Conservation (phyloP, 2,329 filamentous ascomycete species). For the Apiospora rasikravindrae region DNA sequence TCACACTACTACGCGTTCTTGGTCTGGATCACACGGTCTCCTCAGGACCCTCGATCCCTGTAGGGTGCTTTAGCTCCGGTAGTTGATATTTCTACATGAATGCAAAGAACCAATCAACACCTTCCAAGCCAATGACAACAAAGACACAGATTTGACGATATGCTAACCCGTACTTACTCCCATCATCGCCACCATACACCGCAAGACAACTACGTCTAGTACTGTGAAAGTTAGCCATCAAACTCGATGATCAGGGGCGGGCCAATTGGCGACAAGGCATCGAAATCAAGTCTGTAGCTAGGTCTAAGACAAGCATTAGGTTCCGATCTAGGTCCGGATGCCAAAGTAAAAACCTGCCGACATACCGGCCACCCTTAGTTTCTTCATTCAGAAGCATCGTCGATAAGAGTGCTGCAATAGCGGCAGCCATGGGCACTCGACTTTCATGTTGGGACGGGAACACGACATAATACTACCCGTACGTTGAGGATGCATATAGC, state of each 20-base stretch:
- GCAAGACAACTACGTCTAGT: neutral
- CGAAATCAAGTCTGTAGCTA: neutral
- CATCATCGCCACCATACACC: neutral
- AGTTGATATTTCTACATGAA: neutral
- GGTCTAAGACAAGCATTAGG: slow-evolving; percentile 12
- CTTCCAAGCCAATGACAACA: too few relatives aligned
- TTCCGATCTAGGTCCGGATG: slow-evolving; percentile 1
- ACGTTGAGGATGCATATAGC: neutral
- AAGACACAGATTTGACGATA: neutral
- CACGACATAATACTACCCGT: neutral
- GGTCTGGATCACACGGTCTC: neutral
- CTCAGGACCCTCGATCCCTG: neutral
- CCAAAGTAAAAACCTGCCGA: neutral
- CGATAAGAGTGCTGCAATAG: neutral
- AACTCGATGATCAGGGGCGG: neutral
- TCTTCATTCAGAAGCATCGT: neutral
- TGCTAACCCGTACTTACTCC: neutral
- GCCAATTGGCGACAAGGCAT: neutral
- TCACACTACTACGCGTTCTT: neutral
- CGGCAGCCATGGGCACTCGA: neutral
- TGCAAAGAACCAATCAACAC: neutral
- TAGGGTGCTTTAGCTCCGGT: neutral
- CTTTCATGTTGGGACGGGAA: neutral
- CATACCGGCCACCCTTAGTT: neutral
- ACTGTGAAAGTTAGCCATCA: neutral